Evolutionary conservation across 2,329 filamentous ascomycete genomes (phyloP), one percentile per base, ranked within the genome.

Genomic region (Ambrosiella cleistominuta): DNA sequence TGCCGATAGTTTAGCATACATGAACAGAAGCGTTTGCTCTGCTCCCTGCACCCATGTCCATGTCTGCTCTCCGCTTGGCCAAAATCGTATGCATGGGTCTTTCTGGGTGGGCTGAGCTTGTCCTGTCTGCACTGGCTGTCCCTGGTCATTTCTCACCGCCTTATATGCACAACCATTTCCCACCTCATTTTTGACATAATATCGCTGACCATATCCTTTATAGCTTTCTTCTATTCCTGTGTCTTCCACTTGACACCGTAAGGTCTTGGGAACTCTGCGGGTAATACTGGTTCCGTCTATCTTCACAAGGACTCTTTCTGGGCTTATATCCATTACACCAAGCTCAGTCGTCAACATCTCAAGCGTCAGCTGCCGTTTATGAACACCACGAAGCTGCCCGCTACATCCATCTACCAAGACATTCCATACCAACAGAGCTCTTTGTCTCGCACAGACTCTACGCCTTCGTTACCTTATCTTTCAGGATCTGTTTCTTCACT

Each of bases 401-500:
- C 83, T 62, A 40, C 64, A 79, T 83, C 67, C 74, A 86, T 66
- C 83, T 83, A 63, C 82, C 81, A 68, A 77, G 80, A 67, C 79
- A 81, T 83, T 71, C 77, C 83, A 68, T 82, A 82, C 67, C 83
- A 84, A 61, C 85, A 84, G 65, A 81, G 80, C 70, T 79, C 81
- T 62, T 84, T 81, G 63, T 87, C 86, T 72, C 83, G 86, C 74
- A 78, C 83, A 71, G 81, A 82, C 71, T 88, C 86, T 58, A 81
- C 83, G 65, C 82, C 76, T 50, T 73, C 72, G n/a, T 68, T 70
- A 57, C 74, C 72, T 66, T 76, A 75, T 42, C 72, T 73, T 70
- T 67, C 71, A 64, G 75, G 75, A 63, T 78, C 75, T 37, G 74
- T 75, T 61, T 78, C 76, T 45, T 77, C 77, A 11, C 77, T 72